phyloP scores from a whole-genome alignment of 1,284 basidiomycete genomes.

The Papiliotrema terrestris region DNA sequence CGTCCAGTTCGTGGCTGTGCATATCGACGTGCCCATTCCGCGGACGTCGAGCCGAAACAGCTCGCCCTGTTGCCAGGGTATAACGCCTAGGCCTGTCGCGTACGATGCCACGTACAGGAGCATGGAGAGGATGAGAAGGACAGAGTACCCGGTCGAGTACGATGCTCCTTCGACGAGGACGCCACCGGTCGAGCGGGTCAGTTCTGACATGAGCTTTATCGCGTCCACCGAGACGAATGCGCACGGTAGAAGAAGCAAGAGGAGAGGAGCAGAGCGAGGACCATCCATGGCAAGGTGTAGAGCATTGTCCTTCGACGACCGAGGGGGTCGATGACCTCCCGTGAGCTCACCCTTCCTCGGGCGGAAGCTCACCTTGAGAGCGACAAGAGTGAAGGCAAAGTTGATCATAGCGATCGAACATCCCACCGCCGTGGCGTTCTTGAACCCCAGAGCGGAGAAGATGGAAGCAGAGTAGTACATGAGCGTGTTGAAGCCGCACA shows the following conservation, averaged over 20 bases:
- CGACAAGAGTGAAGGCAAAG: slow-evolving; percentile 75
- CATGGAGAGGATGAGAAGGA: slow-evolving; percentile 71
- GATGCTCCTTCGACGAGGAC: slow-evolving; percentile 60
- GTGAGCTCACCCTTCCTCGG: neutral
- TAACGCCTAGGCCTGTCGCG: slow-evolving; percentile 70
- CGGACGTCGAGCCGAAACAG: slow-evolving; percentile 75
- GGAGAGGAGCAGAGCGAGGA: slow-evolving; percentile 65
- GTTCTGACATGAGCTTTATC: slow-evolving; percentile 51
- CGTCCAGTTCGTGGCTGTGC: slow-evolving; percentile 74
- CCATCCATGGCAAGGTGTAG: slow-evolving; percentile 72
- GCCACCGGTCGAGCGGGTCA: slow-evolving; percentile 66
- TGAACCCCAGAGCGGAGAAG: slow-evolving; percentile 74
- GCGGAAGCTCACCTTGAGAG: slow-evolving; percentile 56
- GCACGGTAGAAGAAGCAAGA: slow-evolving; percentile 71
- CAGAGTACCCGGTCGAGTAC: slow-evolving; percentile 64
- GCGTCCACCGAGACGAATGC: slow-evolving; percentile 33
- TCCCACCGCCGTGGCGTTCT: slow-evolving; percentile 73
- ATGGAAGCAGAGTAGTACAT: slow-evolving; percentile 76
- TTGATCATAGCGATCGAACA: slow-evolving; percentile 74
- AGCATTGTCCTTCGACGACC: slow-evolving; percentile 74
- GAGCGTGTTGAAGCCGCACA: slow-evolving; percentile 70
- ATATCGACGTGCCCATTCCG: slow-evolving; percentile 72
- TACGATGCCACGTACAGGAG: slow-evolving; percentile 78
- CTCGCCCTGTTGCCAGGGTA: slow-evolving; percentile 85
- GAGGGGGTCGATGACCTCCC: slow-evolving; percentile 65